Conservation (phyloP, 768 basidiomycete genomes). For the Serendipita indica region DNA sequence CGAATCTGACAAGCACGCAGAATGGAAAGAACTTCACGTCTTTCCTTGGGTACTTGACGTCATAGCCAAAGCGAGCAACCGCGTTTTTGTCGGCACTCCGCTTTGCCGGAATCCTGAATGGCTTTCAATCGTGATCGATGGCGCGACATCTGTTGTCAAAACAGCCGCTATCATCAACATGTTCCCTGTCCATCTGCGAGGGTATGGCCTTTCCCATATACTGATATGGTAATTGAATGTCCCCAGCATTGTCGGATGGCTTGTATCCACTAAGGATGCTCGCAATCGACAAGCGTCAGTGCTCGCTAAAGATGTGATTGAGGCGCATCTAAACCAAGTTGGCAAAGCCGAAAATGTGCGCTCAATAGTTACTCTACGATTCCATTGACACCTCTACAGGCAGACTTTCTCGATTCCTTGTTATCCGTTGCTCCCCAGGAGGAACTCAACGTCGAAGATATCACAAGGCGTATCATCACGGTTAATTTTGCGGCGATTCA, state of each 20-base stretch:
- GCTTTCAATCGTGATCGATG: not conserved
- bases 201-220: not conserved
- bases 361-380: too few species aligned
- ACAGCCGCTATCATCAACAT: not conserved
- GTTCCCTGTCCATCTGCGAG: not conserved
- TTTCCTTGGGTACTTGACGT: conserved; percentile 18
- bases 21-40: conserved; percentile 19
- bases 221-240: not conserved
- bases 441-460: not conserved
- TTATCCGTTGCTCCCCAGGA: not conserved
- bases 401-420: not conserved
- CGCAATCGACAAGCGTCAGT: not conserved
- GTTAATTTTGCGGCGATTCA: conserved; percentile 19
- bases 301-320: not conserved
- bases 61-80: conserved; percentile 26
- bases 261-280: not conserved
- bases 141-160: not conserved
- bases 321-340: not conserved
- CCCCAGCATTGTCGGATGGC: not conserved
- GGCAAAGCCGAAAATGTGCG: too few species aligned
- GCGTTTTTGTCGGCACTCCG: conserved; percentile 33
- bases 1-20: not conserved
- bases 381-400: not conserved
- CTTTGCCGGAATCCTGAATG: too few species aligned
- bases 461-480: not conserved